Base-by-base conservation (phyloP, 768 basidiomycete species). In the Leccinum ochraceum region DNA sequence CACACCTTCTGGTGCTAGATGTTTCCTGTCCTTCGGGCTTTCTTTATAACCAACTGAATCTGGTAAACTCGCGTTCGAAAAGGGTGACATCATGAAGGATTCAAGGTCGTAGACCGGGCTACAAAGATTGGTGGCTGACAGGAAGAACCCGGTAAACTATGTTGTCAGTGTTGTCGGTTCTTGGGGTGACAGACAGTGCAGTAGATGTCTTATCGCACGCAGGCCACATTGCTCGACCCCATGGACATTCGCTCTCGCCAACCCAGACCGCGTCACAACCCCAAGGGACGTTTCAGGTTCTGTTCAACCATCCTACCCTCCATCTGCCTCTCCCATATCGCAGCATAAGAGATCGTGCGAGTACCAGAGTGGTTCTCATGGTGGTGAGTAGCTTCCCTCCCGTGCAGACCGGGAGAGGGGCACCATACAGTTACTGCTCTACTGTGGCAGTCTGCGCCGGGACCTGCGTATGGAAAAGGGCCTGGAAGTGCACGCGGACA, bases 61-160 rank as follows among this genome's bases (percentile, higher is more conserved):
- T 0, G 94, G 94, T 9, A 95, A 98, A 71, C 82, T 98, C 2
- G 86, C 88, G 1, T 96, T 98, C 68, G 89, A 93, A 56, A 90
- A 88, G 64, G 96, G 94, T 2, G 95, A 97, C 64, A 80, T 96
- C 51, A 94, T 98, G 78, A 94, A 28, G 28, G 28, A 28, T 28
- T 28, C 28, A 8, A 94, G 69, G 95, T 97, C 14, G 87, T 97
- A 24, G 94, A 97, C 72, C 85, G 94, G 89, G 88, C 24, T 96
- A 96, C 74, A 90, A 92, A 67, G 94, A 97, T 71, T 98, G 96
- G 96, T 98, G 95, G 66, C 74, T 95, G 49, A 90, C 86, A 69
- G 95, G 93, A 0, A 79, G 91, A 60, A 94, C 94, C 96, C 96
- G 0, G 93, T 96, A 20, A 97, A 96, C 73, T 97, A 98, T 77